phyloP scores from a whole-genome alignment of 2,329 filamentous ascomycete species.

The Cyphellophora attinorum region DNA sequence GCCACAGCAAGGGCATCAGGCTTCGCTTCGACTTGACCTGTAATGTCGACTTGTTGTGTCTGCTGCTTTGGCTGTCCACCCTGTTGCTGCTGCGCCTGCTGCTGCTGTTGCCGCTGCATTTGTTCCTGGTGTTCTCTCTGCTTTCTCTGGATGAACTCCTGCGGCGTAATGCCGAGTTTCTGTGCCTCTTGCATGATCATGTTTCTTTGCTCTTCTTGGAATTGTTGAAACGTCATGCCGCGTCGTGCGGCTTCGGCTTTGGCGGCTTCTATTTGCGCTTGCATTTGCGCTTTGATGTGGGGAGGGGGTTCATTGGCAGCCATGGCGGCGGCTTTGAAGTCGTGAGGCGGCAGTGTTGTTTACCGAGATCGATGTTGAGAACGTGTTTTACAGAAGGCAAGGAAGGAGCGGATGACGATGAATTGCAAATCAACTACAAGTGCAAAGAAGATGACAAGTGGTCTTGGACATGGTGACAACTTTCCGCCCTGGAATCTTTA shows the following conservation, averaged over 20 bases:
- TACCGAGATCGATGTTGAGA: too few species aligned
- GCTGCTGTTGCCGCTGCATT: slow-evolving; percentile 25
- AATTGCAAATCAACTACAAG: too few species aligned
- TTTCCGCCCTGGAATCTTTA: too few species aligned
- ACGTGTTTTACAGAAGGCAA: too few species aligned
- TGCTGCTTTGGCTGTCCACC: slow-evolving; percentile 34
- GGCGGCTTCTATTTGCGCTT: too few species aligned
- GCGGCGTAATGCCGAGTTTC: slow-evolving; percentile 43
- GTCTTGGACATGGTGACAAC: too few species aligned
- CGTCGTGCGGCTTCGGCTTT: slow-evolving; percentile 74
- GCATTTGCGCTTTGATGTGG: too few species aligned
- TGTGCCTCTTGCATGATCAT: slow-evolving; percentile 36
- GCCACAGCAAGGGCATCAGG: slow-evolving; percentile 83
- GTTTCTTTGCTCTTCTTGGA: slow-evolving; percentile 45
- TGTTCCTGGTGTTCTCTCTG: slow-evolving; percentile 30
- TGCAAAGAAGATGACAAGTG: too few species aligned
- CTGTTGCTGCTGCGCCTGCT: slow-evolving; percentile 26
- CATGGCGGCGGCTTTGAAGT: too few species aligned
- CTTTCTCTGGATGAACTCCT: slow-evolving; percentile 37
- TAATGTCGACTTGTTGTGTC: slow-evolving; percentile 37
- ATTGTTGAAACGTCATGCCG: slow-evolving; percentile 77
- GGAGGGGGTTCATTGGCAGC: too few species aligned
- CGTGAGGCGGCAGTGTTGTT: too few species aligned
- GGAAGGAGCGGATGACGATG: too few species aligned
- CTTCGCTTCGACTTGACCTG: slow-evolving; percentile 57